Conservation (phyloP, 1,284 basidiomycete species). For the Austroboletus novae-zelandiae region DNA sequence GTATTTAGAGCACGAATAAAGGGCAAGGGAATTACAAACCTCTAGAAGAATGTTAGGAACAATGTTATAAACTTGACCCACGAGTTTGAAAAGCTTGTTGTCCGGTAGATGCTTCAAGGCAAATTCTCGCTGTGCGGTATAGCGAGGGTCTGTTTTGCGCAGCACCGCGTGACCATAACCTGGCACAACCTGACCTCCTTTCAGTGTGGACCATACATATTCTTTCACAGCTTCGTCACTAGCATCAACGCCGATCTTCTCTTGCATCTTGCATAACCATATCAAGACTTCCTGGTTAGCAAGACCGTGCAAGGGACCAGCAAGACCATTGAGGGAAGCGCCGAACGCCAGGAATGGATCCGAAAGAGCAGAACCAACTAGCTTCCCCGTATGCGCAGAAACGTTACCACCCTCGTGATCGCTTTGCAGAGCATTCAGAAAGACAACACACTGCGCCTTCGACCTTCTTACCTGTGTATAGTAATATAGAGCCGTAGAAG, state of each 20-base stretch:
- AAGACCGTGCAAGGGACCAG: slow-evolving; percentile 95
- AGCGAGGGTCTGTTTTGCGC: slow-evolving; percentile 96
- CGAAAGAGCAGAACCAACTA: slow-evolving; percentile 96
- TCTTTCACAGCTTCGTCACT: slow-evolving; percentile 85
- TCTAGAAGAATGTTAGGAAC: slow-evolving; percentile 92
- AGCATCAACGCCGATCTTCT: slow-evolving; percentile 78
- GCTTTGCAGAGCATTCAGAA: slow-evolving; percentile 37
- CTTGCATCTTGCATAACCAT: slow-evolving; percentile 89
- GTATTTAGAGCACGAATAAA: slow-evolving; percentile 68
- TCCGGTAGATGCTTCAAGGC: slow-evolving; percentile 86
- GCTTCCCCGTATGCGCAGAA: slow-evolving; percentile 94
- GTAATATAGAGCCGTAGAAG: slow-evolving; percentile 96
- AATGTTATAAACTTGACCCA: slow-evolving; percentile 90
- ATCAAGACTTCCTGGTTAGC: slow-evolving; percentile 95
- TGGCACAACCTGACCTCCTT: slow-evolving; percentile 88
- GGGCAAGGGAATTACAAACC: slow-evolving; percentile 72
- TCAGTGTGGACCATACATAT: slow-evolving; percentile 92
- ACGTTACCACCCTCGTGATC: slow-evolving; percentile 99
- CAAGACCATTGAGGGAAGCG: slow-evolving; percentile 94
- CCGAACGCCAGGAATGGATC: slow-evolving; percentile 97
- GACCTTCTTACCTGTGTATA: slow-evolving; percentile 71
- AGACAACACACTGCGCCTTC: background rate
- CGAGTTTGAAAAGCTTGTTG: slow-evolving; percentile 90
- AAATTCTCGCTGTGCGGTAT: slow-evolving; percentile 94
- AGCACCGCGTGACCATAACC: slow-evolving; percentile 97